Evolutionary conservation across 805 yeast genomes (phyloP).

Genomic region (Sugiyamaella valdiviana): DNA sequence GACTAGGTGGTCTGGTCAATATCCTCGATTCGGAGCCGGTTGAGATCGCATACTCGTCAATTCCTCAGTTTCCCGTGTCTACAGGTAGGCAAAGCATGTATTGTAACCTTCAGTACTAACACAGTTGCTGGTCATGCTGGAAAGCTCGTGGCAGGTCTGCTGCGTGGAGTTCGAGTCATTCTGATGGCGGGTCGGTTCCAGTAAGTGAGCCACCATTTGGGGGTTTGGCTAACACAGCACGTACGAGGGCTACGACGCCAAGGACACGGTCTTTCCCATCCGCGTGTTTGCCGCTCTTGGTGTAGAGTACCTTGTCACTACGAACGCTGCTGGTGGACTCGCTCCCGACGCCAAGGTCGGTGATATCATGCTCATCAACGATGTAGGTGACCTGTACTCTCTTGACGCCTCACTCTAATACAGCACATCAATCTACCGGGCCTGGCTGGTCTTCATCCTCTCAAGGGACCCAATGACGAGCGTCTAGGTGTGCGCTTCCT

Average conservation of each 20-base stretch:
- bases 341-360: constrained; percentile 66
- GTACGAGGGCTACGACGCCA: constrained; percentile 85
- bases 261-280: constrained; percentile 78
- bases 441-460: constrained; percentile 77
- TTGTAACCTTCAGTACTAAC: not conserved
- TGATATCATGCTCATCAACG: constrained; percentile 84
- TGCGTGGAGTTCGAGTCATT: constrained; percentile 75
- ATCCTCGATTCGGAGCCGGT: constrained; percentile 37
- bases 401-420: not conserved
- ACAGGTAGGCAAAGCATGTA: constrained; percentile 37
- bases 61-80: constrained; percentile 75
- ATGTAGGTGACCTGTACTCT: constrained; percentile 27
- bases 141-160: constrained; percentile 65
- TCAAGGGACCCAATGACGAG: constrained; percentile 79
- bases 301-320: constrained; percentile 51
- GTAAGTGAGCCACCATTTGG: constrained; percentile 16
- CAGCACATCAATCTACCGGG: constrained; percentile 86
- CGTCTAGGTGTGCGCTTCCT: constrained; percentile 80
- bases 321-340: constrained; percentile 96
- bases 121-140: constrained; percentile 85
- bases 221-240: constrained; percentile 31
- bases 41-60: constrained; percentile 54
- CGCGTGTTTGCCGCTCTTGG: constrained; percentile 66
- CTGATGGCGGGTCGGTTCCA: constrained; percentile 94
- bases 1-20: constrained; percentile 78